Evolutionary conservation across 148 eudicot species (phyloP).

Genomic region (Chenopodium berlandieri): DNA sequence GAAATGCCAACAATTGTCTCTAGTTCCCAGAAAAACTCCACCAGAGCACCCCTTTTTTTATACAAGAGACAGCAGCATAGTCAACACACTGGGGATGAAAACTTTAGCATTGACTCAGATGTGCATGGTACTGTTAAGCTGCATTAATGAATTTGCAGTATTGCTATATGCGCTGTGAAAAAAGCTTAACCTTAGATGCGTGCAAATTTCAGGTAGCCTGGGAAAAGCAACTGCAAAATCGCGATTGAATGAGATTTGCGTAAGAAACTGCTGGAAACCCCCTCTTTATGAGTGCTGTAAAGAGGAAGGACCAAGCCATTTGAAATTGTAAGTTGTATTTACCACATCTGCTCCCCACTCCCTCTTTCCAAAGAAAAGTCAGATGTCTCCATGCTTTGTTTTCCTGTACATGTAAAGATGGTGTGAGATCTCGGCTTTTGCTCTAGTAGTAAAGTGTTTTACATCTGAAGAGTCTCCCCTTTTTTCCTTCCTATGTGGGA

Average conservation of each 20-base stretch:
- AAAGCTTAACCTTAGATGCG: background rate
- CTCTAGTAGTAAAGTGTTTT: too few species aligned
- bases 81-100: constrained; percentile 15
- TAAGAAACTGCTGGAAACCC: constrained; percentile 67
- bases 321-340: constrained; percentile 57
- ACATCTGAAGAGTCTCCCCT: background rate
- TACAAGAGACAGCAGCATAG: constrained; percentile 22
- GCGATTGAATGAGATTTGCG: constrained; percentile 63
- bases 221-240: constrained; percentile 46
- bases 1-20: constrained; percentile 7
- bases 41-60: constrained; percentile 21
- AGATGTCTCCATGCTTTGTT: background rate
- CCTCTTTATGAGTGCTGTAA: constrained; percentile 70
- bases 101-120: constrained; percentile 17
- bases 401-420: background rate
- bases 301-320: constrained; percentile 78
- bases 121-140: constrained; percentile 15
- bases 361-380: background rate
- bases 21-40: constrained; percentile 15
- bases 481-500: background rate
- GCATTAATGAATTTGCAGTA: background rate
- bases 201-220: constrained; percentile 36
- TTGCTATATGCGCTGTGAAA: background rate
- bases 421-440: background rate
- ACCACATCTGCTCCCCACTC: background rate